Base-by-base conservation (phyloP, 2,329 filamentous ascomycete genomes). In the Diaporthe longicolla region DNA sequence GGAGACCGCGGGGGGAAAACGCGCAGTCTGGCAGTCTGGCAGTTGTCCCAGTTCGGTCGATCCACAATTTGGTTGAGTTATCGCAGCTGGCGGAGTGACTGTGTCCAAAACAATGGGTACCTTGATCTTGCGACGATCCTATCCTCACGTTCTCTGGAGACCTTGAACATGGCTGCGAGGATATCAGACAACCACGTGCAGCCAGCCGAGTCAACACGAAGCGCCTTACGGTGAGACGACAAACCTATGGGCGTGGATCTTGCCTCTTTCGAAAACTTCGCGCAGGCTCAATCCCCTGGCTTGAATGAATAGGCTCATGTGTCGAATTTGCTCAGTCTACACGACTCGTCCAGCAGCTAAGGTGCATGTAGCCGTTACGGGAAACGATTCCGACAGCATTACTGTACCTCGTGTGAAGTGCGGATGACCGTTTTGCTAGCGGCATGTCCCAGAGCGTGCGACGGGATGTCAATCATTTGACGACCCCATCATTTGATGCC, bases 1-100 rank as follows among this genome's bases (percentile, higher is more conserved):
- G 70, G 57, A 54, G 29, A 55, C 50, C 70, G 70, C 57, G 70
- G 70, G 70, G 70, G 65, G 65, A 61, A 55, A 45, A 21, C 19
- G 45, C 61, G 61, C 61, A 65, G 40, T 48, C 40, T 48, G 59
- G 61, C 61, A 65, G 40, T 48, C 40, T 48, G 59, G 59, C 40
- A 48, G 26, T 32, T 66, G 11, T 50, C 24, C 35, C 40, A 43
- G 40, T 54, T 35, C 32, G 32, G 63, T 29, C 48, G 63, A n/a
- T 32, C 63, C 63, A 68, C 48, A 68, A 26, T 40, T 32, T 54
- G 63, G 4, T 26, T 10, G 29, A 52, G 45, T 7, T 26, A 32
- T 68, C 63, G 15, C 63, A 40, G 48, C 48, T 40, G 45, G 48
- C 63, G 48, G 48, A 52, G n/a, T 52, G 63, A 66, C 29, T 50